Base-by-base conservation (phyloP, 202 grass and related monocot genomes). In the Setaria viridis region DNA sequence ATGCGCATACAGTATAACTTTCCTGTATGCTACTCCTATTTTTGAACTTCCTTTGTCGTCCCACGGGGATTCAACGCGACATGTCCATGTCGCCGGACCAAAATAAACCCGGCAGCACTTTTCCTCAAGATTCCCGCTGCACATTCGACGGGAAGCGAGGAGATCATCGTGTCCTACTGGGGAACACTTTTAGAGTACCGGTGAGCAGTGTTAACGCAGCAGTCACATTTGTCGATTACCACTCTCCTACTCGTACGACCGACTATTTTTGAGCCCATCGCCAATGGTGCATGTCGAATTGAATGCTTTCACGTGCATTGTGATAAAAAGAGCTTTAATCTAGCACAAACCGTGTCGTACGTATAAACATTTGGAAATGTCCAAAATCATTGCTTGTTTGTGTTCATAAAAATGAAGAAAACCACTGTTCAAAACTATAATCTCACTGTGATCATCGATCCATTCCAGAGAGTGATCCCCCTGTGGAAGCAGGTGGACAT, bases 401-500 rank as follows among this genome's bases (percentile, higher is more conserved):
- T 62, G 8, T 62, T 30, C 10, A 25, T 3, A 25, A 21, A 25
- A 21, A 29, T 7, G 9, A 9, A 8, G n/a, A 50, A 13, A 50
- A 3, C 34, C 34, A 1, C 1, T 21, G 7, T 25, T 11, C 0
- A 25, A 25, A 25, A 2, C 51, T 19, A 25, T 30, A 33, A 72
- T 17, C 46, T 73, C 47, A 73, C 46, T 9, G 46, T 54, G 11
- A 3, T 58, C 0, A 5, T 11, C 0, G 45, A 30, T 50, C 19
- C 20, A 15, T 65, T 65, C 45, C 83, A 90, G 87, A 66, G 66
- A 9, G 94, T 97, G 80, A 97, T 97, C 70, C 85, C 94, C 0
- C 21, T 97, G 47, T 90, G 29, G 72, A 82, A 88, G 85, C 87
- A 97, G 81, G 47, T 97, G 42, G 76, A 80, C 7, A 91, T 86